phyloP scores from a whole-genome alignment of 495 filamentous ascomycete species.

The Xylona heveae region DNA sequence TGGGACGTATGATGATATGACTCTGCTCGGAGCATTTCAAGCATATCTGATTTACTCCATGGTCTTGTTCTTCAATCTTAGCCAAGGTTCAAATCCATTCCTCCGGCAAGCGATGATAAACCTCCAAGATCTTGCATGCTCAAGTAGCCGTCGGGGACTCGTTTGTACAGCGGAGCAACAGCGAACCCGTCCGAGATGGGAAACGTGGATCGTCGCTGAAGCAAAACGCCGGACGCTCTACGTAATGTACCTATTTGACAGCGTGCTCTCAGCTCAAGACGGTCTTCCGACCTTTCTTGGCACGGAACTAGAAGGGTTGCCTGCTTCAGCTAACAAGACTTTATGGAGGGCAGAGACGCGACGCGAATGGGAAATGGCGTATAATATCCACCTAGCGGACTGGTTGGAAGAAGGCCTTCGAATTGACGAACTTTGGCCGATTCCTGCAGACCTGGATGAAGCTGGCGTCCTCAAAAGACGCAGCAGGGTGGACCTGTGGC shows the following conservation, averaged over 20 bases:
- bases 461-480: slow-evolving; percentile 11
- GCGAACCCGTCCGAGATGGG: slow-evolving; percentile 21
- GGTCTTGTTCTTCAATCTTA: slow-evolving; percentile 19
- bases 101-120: slow-evolving; percentile 22
- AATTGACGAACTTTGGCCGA: slow-evolving; percentile 26
- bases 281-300: slow-evolving; percentile 23
- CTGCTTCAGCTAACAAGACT: slow-evolving; percentile 15
- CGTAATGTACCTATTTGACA: slow-evolving; percentile 27
- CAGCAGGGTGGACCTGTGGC: slow-evolving; percentile 20
- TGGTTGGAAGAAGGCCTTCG: slow-evolving; percentile 17
- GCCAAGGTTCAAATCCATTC: slow-evolving; percentile 9
- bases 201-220: slow-evolving; percentile 25
- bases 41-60: slow-evolving; percentile 26
- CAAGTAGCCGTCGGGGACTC: slow-evolving; percentile 16
- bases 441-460: slow-evolving; percentile 11
- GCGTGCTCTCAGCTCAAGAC: slow-evolving; percentile 19
- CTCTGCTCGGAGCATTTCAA: slow-evolving; percentile 22
- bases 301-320: slow-evolving; percentile 20
- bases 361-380: slow-evolving; percentile 19
- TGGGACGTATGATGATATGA: slow-evolving; percentile 15
- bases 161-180: slow-evolving; percentile 20
- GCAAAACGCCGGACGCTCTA: slow-evolving; percentile 24
- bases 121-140: slow-evolving; percentile 22
- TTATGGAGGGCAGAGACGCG: slow-evolving; percentile 18
- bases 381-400: slow-evolving; percentile 20